phyloP scores from a whole-genome alignment of 192 early-diverging fungal species.

The Entomortierella beljakovae region DNA sequence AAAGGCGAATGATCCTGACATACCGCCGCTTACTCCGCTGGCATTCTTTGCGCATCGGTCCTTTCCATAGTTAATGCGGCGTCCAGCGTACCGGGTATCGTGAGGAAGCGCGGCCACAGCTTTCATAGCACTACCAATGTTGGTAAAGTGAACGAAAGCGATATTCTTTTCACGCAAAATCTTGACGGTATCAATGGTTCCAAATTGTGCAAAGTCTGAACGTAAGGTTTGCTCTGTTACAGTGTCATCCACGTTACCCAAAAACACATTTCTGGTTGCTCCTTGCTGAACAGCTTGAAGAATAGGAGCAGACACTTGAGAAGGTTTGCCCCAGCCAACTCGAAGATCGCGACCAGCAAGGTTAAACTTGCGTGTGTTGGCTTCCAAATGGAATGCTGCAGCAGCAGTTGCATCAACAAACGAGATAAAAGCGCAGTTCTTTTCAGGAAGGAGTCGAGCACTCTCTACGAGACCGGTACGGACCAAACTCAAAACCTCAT shows the following conservation, averaged over 20 bases:
- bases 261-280: slow-evolving; percentile 88
- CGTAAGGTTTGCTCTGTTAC: slow-evolving; percentile 67
- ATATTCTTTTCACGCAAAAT: slow-evolving; percentile 81
- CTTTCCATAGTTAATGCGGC: slow-evolving; percentile 85
- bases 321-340: slow-evolving; percentile 88
- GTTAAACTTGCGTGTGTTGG: slow-evolving; percentile 65
- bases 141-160: slow-evolving; percentile 88
- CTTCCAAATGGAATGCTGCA: slow-evolving; percentile 64
- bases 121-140: slow-evolving; percentile 76
- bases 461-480: slow-evolving; percentile 78
- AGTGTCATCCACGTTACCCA: slow-evolving; percentile 78
- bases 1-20: slow-evolving; percentile 43
- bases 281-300: slow-evolving; percentile 70
- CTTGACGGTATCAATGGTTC: slow-evolving; percentile 78
- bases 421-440: slow-evolving; percentile 85
- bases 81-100: slow-evolving; percentile 69
- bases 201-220: slow-evolving; percentile 76
- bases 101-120: slow-evolving; percentile 74
- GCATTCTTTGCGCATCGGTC: slow-evolving; percentile 77
- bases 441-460: slow-evolving; percentile 79
- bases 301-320: slow-evolving; percentile 62
- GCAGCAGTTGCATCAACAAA: slow-evolving; percentile 81
- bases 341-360: slow-evolving; percentile 73
- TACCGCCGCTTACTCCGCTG: neutral
- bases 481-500: slow-evolving; percentile 80